phyloP scores from a whole-genome alignment of 2,329 filamentous ascomycete species.

The Rhytidhysteron rufulum region DNA sequence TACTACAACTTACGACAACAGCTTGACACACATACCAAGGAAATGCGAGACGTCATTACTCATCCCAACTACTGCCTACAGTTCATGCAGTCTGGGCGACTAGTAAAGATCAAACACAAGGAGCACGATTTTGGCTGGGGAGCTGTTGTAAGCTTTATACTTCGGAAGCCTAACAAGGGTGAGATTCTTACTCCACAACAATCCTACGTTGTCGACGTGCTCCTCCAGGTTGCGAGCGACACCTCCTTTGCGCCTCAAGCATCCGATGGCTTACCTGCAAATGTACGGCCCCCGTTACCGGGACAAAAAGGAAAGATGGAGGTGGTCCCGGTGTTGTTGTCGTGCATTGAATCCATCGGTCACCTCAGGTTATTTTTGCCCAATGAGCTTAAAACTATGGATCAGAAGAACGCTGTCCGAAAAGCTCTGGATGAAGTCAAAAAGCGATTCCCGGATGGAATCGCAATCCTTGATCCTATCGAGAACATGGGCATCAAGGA shows the following conservation, averaged over 20 bases:
- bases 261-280: slow-evolving; percentile 62
- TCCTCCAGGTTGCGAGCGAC: slow-evolving; percentile 61
- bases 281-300: slow-evolving; percentile 56
- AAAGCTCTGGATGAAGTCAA: slow-evolving; percentile 74
- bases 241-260: slow-evolving; percentile 55
- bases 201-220: slow-evolving; percentile 76
- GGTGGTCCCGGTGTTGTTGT: slow-evolving; percentile 80
- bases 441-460: slow-evolving; percentile 85
- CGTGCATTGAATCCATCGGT: slow-evolving; percentile 78
- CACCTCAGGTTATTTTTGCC: slow-evolving; percentile 82
- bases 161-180: slow-evolving; percentile 63
- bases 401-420: slow-evolving; percentile 66
- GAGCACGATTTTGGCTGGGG: slow-evolving; percentile 93
- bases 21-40: slow-evolving; percentile 75
- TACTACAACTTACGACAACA: slow-evolving; percentile 90
- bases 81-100: slow-evolving; percentile 81
- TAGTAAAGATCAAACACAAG: slow-evolving; percentile 78
- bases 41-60: slow-evolving; percentile 88
- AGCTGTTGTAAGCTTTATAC: slow-evolving; percentile 70
- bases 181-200: slow-evolving; percentile 70
- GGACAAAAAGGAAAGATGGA: slow-evolving; percentile 70
- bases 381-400: slow-evolving; percentile 64
- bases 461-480: slow-evolving; percentile 85
- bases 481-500: slow-evolving; percentile 96
- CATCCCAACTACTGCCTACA: slow-evolving; percentile 82